A percentile compares a stretch with the other conserved stretches of the same genome.
Evolutionary conservation across 257 asterid species (phyloP).

Genomic region (Rhazya stricta): DNA sequence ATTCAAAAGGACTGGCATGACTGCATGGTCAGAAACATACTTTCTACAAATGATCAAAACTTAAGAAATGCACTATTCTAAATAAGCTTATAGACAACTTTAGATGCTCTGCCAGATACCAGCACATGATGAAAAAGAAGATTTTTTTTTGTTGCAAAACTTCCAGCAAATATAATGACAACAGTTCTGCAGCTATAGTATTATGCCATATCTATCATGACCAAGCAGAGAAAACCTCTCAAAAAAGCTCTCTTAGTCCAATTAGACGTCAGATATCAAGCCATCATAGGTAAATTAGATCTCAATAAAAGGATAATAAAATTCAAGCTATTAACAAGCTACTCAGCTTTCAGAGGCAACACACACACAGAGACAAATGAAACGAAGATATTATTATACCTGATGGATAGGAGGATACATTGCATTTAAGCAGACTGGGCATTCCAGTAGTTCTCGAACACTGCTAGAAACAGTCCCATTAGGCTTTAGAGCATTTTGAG

Average conservation of each 20-base stretch:
- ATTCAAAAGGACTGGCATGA: not conserved
- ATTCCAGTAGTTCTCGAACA: constrained; percentile 44
- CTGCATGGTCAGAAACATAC: not conserved
- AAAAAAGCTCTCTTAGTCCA: not conserved
- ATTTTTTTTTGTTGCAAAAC: not conserved
- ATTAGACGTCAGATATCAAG: not conserved
- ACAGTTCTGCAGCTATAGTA: not conserved
- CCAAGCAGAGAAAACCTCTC: not conserved
- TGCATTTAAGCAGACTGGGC: constrained; percentile 57
- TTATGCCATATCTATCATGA: not conserved
- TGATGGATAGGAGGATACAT: constrained; percentile 57
- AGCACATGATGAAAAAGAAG: not conserved
- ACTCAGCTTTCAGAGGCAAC: not conserved
- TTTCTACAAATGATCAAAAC: not conserved
- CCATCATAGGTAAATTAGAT: not conserved
- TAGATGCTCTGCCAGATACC: not conserved
- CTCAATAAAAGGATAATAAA: not conserved
- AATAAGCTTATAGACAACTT: not conserved
- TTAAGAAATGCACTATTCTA: not conserved
- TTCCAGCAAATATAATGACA: not conserved
- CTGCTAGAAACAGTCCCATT: constrained; percentile 33
- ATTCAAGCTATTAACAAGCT: not conserved
- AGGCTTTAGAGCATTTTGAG: constrained; percentile 26
- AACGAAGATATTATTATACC: constrained; percentile 18
- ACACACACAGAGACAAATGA: not conserved